Evolutionary conservation across 371 early-diverging fungal genomes (phyloP), one percentile per base, ranked within the genome.

Genomic region (Syncephalis fuscata): DNA sequence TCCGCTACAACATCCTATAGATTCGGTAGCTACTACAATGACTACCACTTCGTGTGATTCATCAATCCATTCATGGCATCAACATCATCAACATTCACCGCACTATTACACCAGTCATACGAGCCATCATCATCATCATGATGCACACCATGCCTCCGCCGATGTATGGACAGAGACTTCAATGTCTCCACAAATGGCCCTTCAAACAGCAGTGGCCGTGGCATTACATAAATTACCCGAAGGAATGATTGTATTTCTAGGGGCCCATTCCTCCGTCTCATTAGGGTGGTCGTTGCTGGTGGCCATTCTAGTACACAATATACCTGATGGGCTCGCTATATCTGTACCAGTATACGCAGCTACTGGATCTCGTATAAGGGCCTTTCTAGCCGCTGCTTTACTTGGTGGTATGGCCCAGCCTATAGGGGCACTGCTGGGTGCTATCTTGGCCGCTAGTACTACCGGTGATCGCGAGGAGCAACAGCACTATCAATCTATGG

Each of bases 191-290:
- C 16, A 24, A 20, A 74, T 79, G 42, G 86, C 80, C 25, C 61
- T 82, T 40, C 82, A 85, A 51, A 82, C 84, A n/a, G 82, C 83
- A 7, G 62, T 82, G 20, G 82, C 85, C 14, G 77, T 86, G 32
- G 75, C 78, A 9, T 60, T 83, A 9, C 87, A 84, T 65, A 86
- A 86, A 63, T 72, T 82, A 45, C 82, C 83, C 54, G 77, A 88
- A 66, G 88, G 88, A 1, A 52, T 88, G 48, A 78, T 85, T 22
- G 80, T 81, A 51, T 82, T 79, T 54, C 55, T 83, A 7, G 76
- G 82, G 2, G 70, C 77, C 17, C 62, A 72, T 46, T 73, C 75
- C 15, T 76, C 78, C 17, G 61, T 70, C 14, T 57, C 66, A 41
- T 60, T 85, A 8, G 85, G 88, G 3, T 47, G 78, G 2, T 71